Evolutionary conservation across 73 alveolate species (phyloP).

Genomic region (Uronychia setigera): DNA sequence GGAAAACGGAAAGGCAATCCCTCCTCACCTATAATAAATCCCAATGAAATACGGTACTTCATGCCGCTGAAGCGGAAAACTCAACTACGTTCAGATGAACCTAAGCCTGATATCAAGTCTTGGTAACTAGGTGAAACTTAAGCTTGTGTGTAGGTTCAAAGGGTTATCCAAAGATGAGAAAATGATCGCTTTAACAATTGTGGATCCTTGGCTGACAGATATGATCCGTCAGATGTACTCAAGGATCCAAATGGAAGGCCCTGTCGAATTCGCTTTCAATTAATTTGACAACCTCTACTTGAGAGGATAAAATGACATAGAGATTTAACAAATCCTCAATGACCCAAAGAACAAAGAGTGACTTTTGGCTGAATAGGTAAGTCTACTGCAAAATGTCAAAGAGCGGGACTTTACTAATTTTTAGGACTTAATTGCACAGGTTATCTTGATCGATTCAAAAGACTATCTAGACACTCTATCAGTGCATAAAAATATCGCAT

Average conservation of each 20-base stretch:
- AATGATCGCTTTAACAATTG: background rate
- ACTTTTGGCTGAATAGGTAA: background rate
- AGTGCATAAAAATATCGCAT: background rate
- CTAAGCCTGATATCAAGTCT: background rate
- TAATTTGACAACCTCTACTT: background rate
- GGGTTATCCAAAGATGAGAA: background rate
- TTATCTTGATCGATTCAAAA: background rate
- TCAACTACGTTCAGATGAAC: background rate
- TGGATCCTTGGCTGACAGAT: background rate
- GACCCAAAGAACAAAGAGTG: background rate
- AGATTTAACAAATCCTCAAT: too few species aligned
- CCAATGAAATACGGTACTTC: background rate
- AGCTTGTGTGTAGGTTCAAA: background rate
- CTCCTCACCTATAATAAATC: background rate
- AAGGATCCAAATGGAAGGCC: background rate
- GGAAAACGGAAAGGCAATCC: background rate
- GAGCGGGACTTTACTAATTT: too few species aligned
- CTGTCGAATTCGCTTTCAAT: background rate
- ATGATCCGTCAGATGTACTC: background rate
- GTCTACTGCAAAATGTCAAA: too few species aligned
- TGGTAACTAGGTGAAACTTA: background rate
- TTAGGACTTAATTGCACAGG: background rate
- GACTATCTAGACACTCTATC: slow-evolving; percentile 1
- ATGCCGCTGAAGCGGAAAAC: background rate
- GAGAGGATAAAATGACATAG: background rate